Evolutionary conservation across 176 grass and related monocot genomes (phyloP), one percentile per base, ranked within the genome.

Genomic region (Oryza glaberrima): DNA sequence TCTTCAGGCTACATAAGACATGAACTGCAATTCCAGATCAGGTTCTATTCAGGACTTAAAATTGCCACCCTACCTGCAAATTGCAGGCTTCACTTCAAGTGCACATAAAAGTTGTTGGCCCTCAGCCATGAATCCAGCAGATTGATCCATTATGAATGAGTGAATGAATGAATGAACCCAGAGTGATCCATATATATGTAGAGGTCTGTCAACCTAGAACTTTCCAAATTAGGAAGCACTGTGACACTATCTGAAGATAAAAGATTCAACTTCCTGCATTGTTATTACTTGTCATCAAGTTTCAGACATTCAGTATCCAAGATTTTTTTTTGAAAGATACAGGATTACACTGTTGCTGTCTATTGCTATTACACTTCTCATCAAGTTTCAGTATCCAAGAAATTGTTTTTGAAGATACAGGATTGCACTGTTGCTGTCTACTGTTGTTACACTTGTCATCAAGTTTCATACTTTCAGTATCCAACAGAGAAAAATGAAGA

Each of bases 81-180:
- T 67, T 68, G 65, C 25, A 20, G 15, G 78, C 45, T 80, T 36
- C 63, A 7, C 30, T 69, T 80, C 4, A 80, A 36, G 10, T 1
- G 44, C 26, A 7, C 78, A 36, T 3, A 52, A 6, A 52, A 80
- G 45, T 52, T 38, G 45, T 52, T 52, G 65, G 78, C 28, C 65
- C 17, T 52, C 78, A 26, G 15, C 78, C 28, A 36, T 80, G 28
- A 61, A 77, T 76, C 26, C 48, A 76, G 14, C 48, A 76, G 14
- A 19, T 4, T 71, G 9, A 43, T 43, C 34, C 68, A 70, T n/a
- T 17, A 43, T 45, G 69, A 68, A 34, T 48, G 15, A 6, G 34
- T 47, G 61, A 4, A 30, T 79, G 7, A 41, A 41, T 41, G 35
- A 36, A 36, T 5, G 35, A 36, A 36, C 40, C 4, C 6, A 8